Evolutionary conservation across 164 flowering plant species (phyloP).

Genomic region (Piper longum): DNA sequence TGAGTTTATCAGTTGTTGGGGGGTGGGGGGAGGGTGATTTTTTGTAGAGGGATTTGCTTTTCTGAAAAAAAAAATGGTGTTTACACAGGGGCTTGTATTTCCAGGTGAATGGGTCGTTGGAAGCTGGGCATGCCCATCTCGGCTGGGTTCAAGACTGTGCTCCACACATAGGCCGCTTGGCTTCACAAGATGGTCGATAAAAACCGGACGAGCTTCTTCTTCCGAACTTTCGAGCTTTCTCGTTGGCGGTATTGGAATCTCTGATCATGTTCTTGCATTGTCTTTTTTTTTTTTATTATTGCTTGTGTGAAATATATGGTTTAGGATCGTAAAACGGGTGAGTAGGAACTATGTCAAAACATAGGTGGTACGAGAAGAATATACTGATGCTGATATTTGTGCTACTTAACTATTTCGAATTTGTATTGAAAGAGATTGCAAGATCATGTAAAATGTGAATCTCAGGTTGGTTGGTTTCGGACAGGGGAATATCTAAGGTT

Average conservation of each 20-base stretch:
- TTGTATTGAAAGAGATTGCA: too few species aligned
- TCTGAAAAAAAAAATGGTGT: slow-evolving; percentile 10
- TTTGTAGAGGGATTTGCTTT: too few species aligned
- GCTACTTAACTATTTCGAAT: too few species aligned
- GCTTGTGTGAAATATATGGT: too few species aligned
- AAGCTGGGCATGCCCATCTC: slow-evolving; percentile 63
- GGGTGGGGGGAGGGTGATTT: background rate
- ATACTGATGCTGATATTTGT: too few species aligned
- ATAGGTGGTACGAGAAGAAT: too few species aligned
- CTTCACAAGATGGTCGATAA: slow-evolving; percentile 35
- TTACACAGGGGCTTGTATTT: slow-evolving; percentile 60
- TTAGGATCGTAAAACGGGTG: too few species aligned
- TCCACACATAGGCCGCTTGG: slow-evolving; percentile 81
- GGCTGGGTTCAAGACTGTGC: slow-evolving; percentile 41
- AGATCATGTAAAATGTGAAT: too few species aligned
- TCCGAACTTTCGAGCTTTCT: slow-evolving; percentile 71
- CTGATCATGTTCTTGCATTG: background rate
- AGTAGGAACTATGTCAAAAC: too few species aligned
- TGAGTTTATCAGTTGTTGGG: slow-evolving; percentile 20
- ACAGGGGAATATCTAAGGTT: background rate
- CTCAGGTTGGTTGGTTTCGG: too few species aligned
- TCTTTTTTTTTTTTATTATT: too few species aligned
- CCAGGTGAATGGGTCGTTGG: slow-evolving; percentile 38
- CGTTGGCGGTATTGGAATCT: slow-evolving; percentile 55
- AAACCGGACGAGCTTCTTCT: slow-evolving; percentile 54